These are phyloP conservation scores for Cyclospora cayetanensis DNA, from an alignment of 169 alveolate species.

Conservation along the genomic window DNA sequence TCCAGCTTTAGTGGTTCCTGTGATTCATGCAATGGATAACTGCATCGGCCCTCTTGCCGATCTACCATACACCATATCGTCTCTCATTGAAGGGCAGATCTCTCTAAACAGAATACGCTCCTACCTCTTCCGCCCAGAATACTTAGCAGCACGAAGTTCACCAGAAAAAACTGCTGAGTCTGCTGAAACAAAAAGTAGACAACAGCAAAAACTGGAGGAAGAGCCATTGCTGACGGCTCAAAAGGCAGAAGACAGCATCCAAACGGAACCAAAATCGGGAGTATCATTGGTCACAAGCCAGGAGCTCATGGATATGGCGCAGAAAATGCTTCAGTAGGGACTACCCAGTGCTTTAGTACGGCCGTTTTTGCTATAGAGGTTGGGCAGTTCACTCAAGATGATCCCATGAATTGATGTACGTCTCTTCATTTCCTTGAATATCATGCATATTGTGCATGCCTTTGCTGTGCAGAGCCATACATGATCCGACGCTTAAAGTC, in stretches of 20 bases:
- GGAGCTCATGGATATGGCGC: background rate
- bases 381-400: too few species aligned
- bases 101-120: conserved; percentile 22
- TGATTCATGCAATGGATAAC: conserved; percentile 42
- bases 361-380: too few species aligned
- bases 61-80: conserved; percentile 32
- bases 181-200: background rate
- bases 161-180: background rate
- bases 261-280: background rate
- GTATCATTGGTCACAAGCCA: background rate
- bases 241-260: background rate
- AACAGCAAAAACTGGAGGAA: background rate
- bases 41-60: conserved; percentile 61
- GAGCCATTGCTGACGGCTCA: background rate
- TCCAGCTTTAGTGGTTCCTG: conserved; percentile 58
- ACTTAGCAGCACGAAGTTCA: background rate
- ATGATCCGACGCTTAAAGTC: conserved; percentile 1
- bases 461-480: background rate
- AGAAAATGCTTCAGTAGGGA: conserved; percentile 35
- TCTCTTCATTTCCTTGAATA: background rate
- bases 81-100: conserved; percentile 43
- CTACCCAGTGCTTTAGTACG: too few species aligned
- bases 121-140: conserved; percentile 33
- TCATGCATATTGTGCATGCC: background rate
- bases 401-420: background rate